These are phyloP conservation scores for Cephaloascus fragrans DNA, from an alignment of 805 yeast species.

Conservation along the genomic window DNA sequence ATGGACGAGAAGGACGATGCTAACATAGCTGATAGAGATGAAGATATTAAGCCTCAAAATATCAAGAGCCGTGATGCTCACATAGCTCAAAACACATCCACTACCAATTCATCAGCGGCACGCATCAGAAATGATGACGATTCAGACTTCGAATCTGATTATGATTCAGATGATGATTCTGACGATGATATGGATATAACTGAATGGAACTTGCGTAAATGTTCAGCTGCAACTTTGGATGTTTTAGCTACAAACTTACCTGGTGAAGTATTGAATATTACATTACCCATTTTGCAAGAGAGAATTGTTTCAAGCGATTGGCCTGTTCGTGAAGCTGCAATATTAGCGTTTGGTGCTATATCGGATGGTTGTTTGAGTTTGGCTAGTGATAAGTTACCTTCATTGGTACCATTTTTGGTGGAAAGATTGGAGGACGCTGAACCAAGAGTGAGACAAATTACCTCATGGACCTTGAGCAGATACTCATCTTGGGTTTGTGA, in stretches of 20 bases:
- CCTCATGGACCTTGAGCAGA: slow-evolving; percentile 93
- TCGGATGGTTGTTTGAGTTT: slow-evolving; percentile 78
- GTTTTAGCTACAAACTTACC: slow-evolving; percentile 64
- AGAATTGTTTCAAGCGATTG: slow-evolving; percentile 64
- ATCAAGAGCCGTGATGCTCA: slow-evolving; percentile 50
- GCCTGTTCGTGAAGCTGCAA: slow-evolving; percentile 90
- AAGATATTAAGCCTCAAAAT: slow-evolving; percentile 78
- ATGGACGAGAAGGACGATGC: slow-evolving; percentile 72
- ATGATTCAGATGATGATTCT: slow-evolving; percentile 59
- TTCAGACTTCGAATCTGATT: slow-evolving; percentile 31
- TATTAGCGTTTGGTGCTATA: slow-evolving; percentile 90
- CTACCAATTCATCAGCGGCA: slow-evolving; percentile 9
- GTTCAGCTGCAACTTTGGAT: slow-evolving; percentile 91
- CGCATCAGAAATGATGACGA: slow-evolving; percentile 5
- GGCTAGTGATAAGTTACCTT: slow-evolving; percentile 65
- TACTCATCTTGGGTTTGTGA: slow-evolving; percentile 74
- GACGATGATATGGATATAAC: slow-evolving; percentile 58
- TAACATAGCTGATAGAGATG: slow-evolving; percentile 68
- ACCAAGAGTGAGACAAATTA: slow-evolving; percentile 82
- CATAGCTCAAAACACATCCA: slow-evolving; percentile 13
- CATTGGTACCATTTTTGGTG: slow-evolving; percentile 75
- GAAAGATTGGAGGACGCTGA: slow-evolving; percentile 67
- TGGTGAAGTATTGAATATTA: slow-evolving; percentile 49
- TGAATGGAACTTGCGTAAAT: slow-evolving; percentile 88
- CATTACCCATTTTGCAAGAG: slow-evolving; percentile 69